These are phyloP conservation scores for Usnea hakonensis DNA, from an alignment of 495 filamentous ascomycete genomes.

Conservation along the genomic window DNA sequence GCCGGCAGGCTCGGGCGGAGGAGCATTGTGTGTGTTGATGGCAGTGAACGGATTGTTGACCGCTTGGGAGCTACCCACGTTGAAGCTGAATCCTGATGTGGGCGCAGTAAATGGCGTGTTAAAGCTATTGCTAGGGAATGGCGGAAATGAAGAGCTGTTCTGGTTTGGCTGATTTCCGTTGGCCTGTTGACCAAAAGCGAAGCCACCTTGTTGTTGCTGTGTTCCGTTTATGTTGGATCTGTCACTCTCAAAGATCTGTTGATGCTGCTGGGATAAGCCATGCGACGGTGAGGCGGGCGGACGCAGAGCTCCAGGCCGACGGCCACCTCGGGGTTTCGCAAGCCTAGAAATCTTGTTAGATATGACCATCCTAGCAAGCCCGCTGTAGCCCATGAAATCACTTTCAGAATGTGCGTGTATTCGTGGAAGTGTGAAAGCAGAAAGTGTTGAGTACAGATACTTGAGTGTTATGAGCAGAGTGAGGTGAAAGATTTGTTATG, in stretches of 20 bases:
- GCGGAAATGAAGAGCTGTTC: slow-evolving; percentile 28
- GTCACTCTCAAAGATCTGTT: slow-evolving; percentile 9
- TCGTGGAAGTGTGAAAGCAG: slow-evolving; percentile 16
- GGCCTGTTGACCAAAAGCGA: slow-evolving; percentile 9
- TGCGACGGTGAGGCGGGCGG: slow-evolving; percentile 11
- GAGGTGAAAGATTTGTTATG: neutral
- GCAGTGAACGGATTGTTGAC: slow-evolving; percentile 38
- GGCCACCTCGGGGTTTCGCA: slow-evolving; percentile 16
- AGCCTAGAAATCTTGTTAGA: slow-evolving; percentile 12
- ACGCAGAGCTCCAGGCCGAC: slow-evolving; percentile 14
- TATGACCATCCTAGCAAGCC: neutral
- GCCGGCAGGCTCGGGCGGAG: slow-evolving; percentile 21
- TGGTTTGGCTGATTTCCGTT: slow-evolving; percentile 6
- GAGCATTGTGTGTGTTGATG: slow-evolving; percentile 18
- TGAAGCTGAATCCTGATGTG: slow-evolving; percentile 6
- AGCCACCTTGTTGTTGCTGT: slow-evolving; percentile 3
- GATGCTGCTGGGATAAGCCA: slow-evolving; percentile 7
- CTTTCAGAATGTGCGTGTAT: slow-evolving; percentile 24
- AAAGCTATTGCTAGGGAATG: slow-evolving; percentile 36
- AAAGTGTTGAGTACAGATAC: slow-evolving; percentile 1
- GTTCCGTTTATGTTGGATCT: slow-evolving; percentile 24
- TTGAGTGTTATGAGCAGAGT: slow-evolving; percentile 1
- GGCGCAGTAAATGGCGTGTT: slow-evolving; percentile 18
- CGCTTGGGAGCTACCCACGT: slow-evolving; percentile 16
- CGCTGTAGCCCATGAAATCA: slow-evolving; percentile 17